Evolutionary conservation across 78 protist species (phyloP).

Genomic region (Dictyostelium capitatum): DNA sequence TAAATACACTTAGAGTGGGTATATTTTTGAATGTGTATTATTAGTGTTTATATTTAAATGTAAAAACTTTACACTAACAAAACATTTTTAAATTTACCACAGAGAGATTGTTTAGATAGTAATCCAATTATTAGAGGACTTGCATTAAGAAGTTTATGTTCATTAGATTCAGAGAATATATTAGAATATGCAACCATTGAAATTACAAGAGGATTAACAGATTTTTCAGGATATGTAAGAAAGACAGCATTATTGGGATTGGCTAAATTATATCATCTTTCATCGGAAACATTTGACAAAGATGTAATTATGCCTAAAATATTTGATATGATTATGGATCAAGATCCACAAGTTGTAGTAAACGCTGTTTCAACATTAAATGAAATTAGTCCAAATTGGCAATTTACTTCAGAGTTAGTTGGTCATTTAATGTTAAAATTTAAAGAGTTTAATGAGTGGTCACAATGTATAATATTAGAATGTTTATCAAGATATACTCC

Average conservation of each 20-base stretch:
- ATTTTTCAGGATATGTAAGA: slow-evolving; percentile 94
- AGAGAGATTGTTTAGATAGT: slow-evolving; percentile 90
- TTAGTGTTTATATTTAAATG: no score
- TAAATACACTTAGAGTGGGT: slow-evolving; percentile 59
- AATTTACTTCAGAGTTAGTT: slow-evolving; percentile 50
- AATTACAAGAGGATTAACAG: slow-evolving; percentile 83
- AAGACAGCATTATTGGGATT: slow-evolving; percentile 93
- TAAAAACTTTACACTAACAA: neutral
- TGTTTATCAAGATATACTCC: slow-evolving; percentile 38
- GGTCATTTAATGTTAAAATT: slow-evolving; percentile 78
- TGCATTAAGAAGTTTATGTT: slow-evolving; percentile 92
- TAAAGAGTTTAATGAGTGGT: slow-evolving; percentile 93
- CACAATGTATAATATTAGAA: slow-evolving; percentile 75
- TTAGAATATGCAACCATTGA: slow-evolving; percentile 91
- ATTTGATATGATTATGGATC: slow-evolving; percentile 87
- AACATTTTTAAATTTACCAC: neutral
- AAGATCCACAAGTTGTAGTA: slow-evolving; percentile 85
- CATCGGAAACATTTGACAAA: neutral
- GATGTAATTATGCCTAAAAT: slow-evolving; percentile 72
- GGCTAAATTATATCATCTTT: slow-evolving; percentile 83
- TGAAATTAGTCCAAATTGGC: slow-evolving; percentile 91
- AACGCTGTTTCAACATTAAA: slow-evolving; percentile 89
- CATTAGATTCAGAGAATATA: slow-evolving; percentile 44
- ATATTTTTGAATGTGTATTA: neutral
- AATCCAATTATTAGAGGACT: slow-evolving; percentile 98